Evolutionary conservation across 2,329 filamentous ascomycete genomes (phyloP), one percentile per base, ranked within the genome.

Genomic region (Botrytis galanthina): DNA sequence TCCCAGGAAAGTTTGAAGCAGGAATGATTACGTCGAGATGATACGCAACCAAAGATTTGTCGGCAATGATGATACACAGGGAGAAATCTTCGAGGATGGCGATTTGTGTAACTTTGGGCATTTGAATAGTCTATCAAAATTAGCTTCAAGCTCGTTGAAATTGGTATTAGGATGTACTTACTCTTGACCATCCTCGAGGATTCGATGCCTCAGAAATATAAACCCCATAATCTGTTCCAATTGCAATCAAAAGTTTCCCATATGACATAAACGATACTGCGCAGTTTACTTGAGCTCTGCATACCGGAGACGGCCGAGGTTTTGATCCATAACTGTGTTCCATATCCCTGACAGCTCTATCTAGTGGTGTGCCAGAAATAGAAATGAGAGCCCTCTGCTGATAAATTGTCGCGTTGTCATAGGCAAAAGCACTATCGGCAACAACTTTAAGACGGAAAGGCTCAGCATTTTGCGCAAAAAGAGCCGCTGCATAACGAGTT

Each of bases 41-140:
- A 81, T 98, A 98, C 3, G 95, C 95, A 76, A 98, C 93, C 39
- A 99, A 86, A 22, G 93, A 92, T 81, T 95, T 95, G 82, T 99
- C 96, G 0, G 95, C 91, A 76, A 98, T 94, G 74, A 99, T 87
- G 42, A 99, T 86, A 81, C 97, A 96, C 22, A 98, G 86, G 61
- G 94, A 96, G 81, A 98, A 98, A 77, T 98, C 96, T 80, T 99
- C 97, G 10, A 99, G 88, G 0, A 99, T 93, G 0, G 96, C 92
- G 66, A 99, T 93, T 81, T 99, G 96, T 3, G 95, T 97, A 26
- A 99, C 95, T 73, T 90, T 90, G 63, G 85, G 74, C 70, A 80
- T 89, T 81, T 91, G 89, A 37, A 98, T 94, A 12, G 93, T 90
- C 92, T 97, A 79, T 5, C 64, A 48, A 14, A 46, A 74, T 79